Percentiles rank a stretch among this genome's conserved stretches.
Evolutionary conservation across 108 stramenopile species (phyloP).

Genomic region (Stephanodiscus triporus): DNA sequence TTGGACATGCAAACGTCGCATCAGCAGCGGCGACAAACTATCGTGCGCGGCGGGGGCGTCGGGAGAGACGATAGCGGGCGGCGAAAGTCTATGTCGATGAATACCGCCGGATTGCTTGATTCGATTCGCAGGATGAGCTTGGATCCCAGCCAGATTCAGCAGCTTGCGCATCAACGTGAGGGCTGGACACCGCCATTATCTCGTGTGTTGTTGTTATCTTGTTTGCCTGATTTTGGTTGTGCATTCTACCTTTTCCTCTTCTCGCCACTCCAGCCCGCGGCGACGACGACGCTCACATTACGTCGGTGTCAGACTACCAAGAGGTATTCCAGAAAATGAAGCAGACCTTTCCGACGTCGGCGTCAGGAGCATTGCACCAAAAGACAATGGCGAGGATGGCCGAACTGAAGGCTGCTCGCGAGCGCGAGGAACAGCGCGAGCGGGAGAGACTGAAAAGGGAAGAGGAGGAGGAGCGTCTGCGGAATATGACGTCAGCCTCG

Average conservation of each 20-base stretch:
- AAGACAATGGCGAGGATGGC: conserved; percentile 33
- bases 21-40: background rate
- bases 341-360: conserved; percentile 17
- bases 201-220: background rate
- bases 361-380: conserved; percentile 34
- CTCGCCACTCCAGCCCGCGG: background rate
- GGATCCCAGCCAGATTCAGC: background rate
- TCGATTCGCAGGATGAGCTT: background rate
- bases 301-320: conserved; percentile 12
- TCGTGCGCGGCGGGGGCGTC: background rate
- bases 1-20: too few relatives aligned
- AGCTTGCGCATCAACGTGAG: background rate
- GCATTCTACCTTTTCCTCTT: background rate
- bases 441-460: background rate
- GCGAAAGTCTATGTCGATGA: too few relatives aligned
- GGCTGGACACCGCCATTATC: background rate
- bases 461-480: conserved; percentile 20
- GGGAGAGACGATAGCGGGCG: background rate
- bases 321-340: conserved; percentile 42
- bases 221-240: background rate
- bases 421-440: conserved; percentile 16
- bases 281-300: background rate
- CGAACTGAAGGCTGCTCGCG: conserved; percentile 2
- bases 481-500: background rate
- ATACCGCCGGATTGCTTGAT: background rate